Evolutionary conservation across 768 basidiomycete species (phyloP), one percentile per base, ranked within the genome.

Genomic region (Lentinula edodes): DNA sequence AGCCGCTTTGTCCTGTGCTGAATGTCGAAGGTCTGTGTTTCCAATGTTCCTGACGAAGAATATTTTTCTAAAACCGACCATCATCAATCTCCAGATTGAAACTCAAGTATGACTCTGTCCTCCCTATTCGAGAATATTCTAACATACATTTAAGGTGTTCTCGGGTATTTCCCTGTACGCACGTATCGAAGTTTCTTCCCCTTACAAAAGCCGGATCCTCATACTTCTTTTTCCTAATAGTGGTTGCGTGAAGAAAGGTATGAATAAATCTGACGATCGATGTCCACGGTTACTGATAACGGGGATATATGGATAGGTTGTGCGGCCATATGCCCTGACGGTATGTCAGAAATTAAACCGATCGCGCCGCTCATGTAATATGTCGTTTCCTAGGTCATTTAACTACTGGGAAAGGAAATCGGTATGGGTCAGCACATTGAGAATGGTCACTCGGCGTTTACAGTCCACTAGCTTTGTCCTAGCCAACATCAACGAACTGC

Each of bases 381-480:
- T 39, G 39, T 56, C 41, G 18, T 32, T 9, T 41, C 7, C 48
- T 62, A 88, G 87, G 86, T 12, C 86, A 85, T 39, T 77, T 89
- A 48, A 88, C 87, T 8, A 88, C 88, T 15, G 88, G 88, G 62
- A 88, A 87, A 70, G 87, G 87, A 12, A 90, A 89, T 69, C 76
- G 87, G 87, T 86, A 66, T 4, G 55, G 35, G 9, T 35, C 20
- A 7, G 18, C 7, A 20, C 23, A 0, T 28, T 28, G 8, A 23
- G 5, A 8, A 41, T 62, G 53, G 57, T 46, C 59, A 32, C 45
- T 61, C 63, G 10, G 28, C 13, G 12, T 13, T 39, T 13, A 28
- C 36, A 23, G 8, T 53, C 59, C 7, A 0, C 35, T 60, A 87
- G 87, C 66, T 88, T 88, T 64, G 87, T 89, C 34, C 78, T 89